Evolutionary conservation across 1,284 basidiomycete genomes (phyloP), one percentile per base, ranked within the genome.

Genomic region (Naganishia albida): DNA sequence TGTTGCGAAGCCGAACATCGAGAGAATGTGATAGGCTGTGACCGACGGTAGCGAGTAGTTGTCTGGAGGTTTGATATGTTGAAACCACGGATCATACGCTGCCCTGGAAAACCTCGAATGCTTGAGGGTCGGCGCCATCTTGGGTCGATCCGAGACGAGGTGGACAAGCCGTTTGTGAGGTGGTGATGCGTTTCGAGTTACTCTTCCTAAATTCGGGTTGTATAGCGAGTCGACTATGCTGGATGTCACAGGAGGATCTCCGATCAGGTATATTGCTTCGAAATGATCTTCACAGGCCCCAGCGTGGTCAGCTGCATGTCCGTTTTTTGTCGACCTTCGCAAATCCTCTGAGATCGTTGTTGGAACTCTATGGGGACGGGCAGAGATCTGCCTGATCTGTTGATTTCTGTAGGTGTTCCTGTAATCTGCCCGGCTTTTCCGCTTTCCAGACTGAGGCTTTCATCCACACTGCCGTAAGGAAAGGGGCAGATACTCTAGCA

Each of bases 51-150:
- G 26, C 13, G 30, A 26, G 40, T 60, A 60, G n/a, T 23, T n/a
- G 20, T 60, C 44, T 50, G 57, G 46, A 38, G 57, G 57, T 39
- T 39, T 23, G 34, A 60, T 40, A 15, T 49, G 46, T 23, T 50
- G 1, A 20, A 60, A 50, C 20, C 46, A 48, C 4, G 57, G 57
- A 18, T 60, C 57, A 46, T 60, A 60, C 4, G 2, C n/a, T 26
- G 57, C 57, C 30, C 57, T 60, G 7, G 34, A n/a, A 15, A 38
- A 20, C 4, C 42, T 28, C 26, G 44, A 20, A 34, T 28, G 54
- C 10, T 28, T 40, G 16, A 25, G 25, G 15, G 16, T 18, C 42
- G 34, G n/a, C 40, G 18, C 54, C 54, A 56, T 55, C 3, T 8
- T 48, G 46, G 15, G 16, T 4, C 42, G n/a, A 7, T 18, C 6